Evolutionary conservation across 1,139 yeast genomes (phyloP), one percentile per base, ranked within the genome.

Genomic region (Candida gigantensis): DNA sequence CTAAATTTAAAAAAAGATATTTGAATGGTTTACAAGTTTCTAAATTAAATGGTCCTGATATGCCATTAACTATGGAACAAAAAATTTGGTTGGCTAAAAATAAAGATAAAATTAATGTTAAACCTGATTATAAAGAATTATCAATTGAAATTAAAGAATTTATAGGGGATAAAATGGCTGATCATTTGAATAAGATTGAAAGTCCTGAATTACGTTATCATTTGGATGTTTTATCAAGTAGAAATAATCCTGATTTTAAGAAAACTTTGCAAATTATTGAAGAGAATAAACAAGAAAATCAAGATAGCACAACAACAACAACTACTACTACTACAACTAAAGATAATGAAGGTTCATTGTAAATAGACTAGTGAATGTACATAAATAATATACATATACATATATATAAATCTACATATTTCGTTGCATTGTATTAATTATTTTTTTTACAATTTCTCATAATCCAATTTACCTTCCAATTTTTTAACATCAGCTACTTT

Each of bases 401-500:
- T 30, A 23, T 12, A 34, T 19, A 25, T 17, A n/a, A 13, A 17
- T 4, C n/a, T n/a, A n/a, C n/a, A n/a, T n/a, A n/a, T n/a, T n/a
- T n/a, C n/a, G n/a, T n/a, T n/a, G n/a, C 14, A 18, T 19, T 14
- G 9, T 4, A 13, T n/a, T 14, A 14, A 17, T 12, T 17, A 24
- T 4, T 17, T 7, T 14, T 24, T 8, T 42, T 67, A 88, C 57
- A 89, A 72, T 73, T 89, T 89, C 68, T 90, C 95, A 59, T 92
- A 92, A 56, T 92, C 97, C 47, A 90, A 70, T 65, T 86, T 86
- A 49, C 98, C 97, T 68, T 94, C 99, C 62, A 94, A 78, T 67
- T 92, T 94, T 84, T 94, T 94, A 40, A 88, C 84, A 58, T 94
- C 98, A 15, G 92, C 92, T 43, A 94, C 97, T 72, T 94, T 94